Conservation (phyloP, 163 green algal genomes). For the Chlorella variabilis region DNA sequence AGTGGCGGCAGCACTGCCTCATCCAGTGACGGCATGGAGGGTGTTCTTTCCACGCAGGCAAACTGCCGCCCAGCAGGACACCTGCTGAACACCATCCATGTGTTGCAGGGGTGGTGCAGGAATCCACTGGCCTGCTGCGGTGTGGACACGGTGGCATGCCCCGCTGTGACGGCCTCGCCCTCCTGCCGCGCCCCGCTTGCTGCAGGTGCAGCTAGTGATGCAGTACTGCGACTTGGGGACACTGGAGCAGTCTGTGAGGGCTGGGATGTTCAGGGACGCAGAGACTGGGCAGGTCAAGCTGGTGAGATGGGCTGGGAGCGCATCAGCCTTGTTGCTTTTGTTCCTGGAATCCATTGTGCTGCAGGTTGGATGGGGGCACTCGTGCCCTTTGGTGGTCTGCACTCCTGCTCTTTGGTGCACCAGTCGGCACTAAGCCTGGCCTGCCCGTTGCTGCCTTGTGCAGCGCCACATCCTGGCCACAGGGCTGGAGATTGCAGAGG, state of each 20-base stretch:
- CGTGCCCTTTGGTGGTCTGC: no score
- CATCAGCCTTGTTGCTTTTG: not conserved
- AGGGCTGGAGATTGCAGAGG: slow-evolving; percentile 34
- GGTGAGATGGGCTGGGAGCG: not conserved
- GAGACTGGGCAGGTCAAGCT: not conserved
- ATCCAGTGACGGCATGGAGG: not conserved
- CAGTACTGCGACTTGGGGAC: slow-evolving; percentile 51
- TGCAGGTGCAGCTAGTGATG: slow-evolving; percentile 51
- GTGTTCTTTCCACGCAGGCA: not conserved
- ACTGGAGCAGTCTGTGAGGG: slow-evolving; percentile 29
- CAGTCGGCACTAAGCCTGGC: no score
- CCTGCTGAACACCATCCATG: no score
- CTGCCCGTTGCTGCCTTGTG: not conserved
- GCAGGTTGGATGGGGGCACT: no score
- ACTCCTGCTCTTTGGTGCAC: no score
- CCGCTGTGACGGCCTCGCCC: no score
- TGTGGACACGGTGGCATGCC: no score
- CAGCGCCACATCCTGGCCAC: slow-evolving; percentile 21
- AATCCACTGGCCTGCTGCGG: no score
- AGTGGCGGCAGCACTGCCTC: not conserved
- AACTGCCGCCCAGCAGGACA: no score
- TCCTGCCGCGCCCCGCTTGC: not conserved
- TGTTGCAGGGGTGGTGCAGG: no score
- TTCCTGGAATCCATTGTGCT: no score
- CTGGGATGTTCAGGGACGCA: not conserved